Base-by-base conservation (phyloP, 345 rosid genomes). In the Euphorbia lathyris region DNA sequence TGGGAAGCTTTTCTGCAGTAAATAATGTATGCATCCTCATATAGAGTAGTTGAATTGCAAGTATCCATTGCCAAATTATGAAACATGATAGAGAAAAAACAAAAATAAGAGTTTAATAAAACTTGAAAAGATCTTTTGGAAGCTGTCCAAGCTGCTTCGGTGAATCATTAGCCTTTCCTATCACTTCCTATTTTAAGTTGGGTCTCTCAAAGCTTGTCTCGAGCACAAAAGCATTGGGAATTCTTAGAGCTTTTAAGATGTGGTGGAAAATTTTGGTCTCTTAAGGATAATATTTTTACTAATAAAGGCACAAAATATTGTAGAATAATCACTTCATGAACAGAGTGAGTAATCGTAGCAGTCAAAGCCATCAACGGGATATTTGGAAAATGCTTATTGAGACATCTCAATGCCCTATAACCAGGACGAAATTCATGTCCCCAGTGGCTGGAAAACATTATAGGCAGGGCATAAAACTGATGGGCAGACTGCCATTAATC, bases 381-480 rank as follows among this genome's bases (percentile, higher is more conserved):
- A 73, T 77, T 76, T 2, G 87, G 84, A 69, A 90, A 95, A 58
- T 84, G 86, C 78, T 88, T 90, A 81, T 95, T 88, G 42, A 95
- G 92, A 79, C 88, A 85, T 69, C 97, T 91, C 47, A 88, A 77
- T 40, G 81, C 87, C 71, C 93, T 82, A 76, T 92, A 95, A 68
- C 90, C 97, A 74, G 97, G 99, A 69, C 97, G 91, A 63, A 92
- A 95, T 84, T 92, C 99, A 77, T 92, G 99, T 59, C 99, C 99
- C 98, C 98, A 91, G 73, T 95, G 99, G 73, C 98, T 91, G 38
- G 38, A 34, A 34, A 34, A 67, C 66, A 71, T 67, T n/a, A n/a
- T n/a, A n/a, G n/a, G n/a, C n/a, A n/a, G n/a, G n/a, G n/a, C n/a
- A n/a, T n/a, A n/a, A n/a, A n/a, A n/a, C n/a, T n/a, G n/a, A n/a